Percentiles rank a stretch among this genome's conserved stretches.
phyloP scores from a whole-genome alignment of 2,329 filamentous ascomycete genomes.

The Davidsoniella eucalypti region DNA sequence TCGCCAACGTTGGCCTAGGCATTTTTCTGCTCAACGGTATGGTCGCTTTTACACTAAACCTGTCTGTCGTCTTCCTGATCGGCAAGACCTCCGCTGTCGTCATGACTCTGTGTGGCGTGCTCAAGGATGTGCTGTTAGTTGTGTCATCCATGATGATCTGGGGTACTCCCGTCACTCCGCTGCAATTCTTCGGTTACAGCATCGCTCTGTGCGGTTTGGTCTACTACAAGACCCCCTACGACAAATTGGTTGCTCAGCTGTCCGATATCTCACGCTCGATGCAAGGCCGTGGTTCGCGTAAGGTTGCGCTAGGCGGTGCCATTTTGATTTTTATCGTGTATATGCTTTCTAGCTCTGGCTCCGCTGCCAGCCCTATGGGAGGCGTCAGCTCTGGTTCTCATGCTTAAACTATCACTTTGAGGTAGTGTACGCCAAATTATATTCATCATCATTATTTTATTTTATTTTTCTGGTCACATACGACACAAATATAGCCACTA shows the following conservation, averaged over 20 bases:
- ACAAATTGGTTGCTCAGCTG: conserved; percentile 59
- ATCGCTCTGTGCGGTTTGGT: conserved; percentile 65
- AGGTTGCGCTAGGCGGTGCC: background rate
- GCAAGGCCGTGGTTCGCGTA: conserved; percentile 9
- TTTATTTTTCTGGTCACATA: no score
- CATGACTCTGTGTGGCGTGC: conserved; percentile 71
- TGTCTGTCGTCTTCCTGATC: conserved; percentile 75
- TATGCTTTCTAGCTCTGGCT: conserved; percentile 1
- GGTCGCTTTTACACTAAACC: conserved; percentile 66
- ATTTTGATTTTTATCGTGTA: conserved; percentile 7
- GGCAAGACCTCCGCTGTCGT: conserved; percentile 77
- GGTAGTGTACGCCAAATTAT: no score
- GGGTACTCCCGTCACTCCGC: conserved; percentile 54
- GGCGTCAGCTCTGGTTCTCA: background rate
- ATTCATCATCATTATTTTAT: no score
- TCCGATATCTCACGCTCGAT: conserved; percentile 43
- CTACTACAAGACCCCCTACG: conserved; percentile 61
- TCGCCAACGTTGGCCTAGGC: conserved; percentile 56
- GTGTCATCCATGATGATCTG: conserved; percentile 67
- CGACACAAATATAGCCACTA: no score
- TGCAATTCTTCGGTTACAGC: conserved; percentile 72
- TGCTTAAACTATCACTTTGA: background rate
- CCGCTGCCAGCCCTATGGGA: background rate
- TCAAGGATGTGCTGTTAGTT: conserved; percentile 77
- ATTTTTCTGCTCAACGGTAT: conserved; percentile 61